Evolutionary conservation across 768 basidiomycete species (phyloP).

Genomic region (Boletellus emodensis): DNA sequence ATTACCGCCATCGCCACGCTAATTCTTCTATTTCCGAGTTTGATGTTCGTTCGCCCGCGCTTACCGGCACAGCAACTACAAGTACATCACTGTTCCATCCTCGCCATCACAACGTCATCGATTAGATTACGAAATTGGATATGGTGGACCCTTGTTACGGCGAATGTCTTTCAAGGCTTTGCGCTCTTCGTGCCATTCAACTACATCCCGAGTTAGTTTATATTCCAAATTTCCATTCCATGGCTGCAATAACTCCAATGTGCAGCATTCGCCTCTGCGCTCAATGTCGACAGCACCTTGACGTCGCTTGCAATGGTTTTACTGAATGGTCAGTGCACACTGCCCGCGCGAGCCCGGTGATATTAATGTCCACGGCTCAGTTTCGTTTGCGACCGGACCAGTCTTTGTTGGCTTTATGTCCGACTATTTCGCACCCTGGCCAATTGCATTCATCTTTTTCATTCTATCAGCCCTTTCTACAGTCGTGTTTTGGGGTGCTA

Average conservation of each 20-base stretch:
- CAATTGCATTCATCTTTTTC: slow-evolving; percentile 1
- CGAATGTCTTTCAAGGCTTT: neutral
- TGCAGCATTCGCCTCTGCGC: no score
- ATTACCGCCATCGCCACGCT: neutral
- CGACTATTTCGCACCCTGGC: no score
- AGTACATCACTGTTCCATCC: neutral
- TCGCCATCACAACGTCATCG: no score
- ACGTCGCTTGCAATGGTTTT: neutral
- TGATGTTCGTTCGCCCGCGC: neutral
- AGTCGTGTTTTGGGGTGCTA: neutral
- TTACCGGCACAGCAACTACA: neutral
- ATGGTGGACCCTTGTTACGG: neutral
- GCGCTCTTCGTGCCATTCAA: no score
- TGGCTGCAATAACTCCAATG: no score
- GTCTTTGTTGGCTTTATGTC: no score
- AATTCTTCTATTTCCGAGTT: neutral
- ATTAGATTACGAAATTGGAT: neutral
- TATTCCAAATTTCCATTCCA: no score
- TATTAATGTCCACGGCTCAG: no score
- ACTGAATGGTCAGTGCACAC: neutral
- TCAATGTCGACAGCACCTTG: no score
- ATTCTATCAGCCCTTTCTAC: neutral
- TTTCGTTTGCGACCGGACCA: no score
- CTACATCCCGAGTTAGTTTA: no score
- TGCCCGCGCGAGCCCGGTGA: neutral